Evolutionary conservation across 2,329 filamentous ascomycete genomes (phyloP).

Genomic region (Fusarium algeriense): DNA sequence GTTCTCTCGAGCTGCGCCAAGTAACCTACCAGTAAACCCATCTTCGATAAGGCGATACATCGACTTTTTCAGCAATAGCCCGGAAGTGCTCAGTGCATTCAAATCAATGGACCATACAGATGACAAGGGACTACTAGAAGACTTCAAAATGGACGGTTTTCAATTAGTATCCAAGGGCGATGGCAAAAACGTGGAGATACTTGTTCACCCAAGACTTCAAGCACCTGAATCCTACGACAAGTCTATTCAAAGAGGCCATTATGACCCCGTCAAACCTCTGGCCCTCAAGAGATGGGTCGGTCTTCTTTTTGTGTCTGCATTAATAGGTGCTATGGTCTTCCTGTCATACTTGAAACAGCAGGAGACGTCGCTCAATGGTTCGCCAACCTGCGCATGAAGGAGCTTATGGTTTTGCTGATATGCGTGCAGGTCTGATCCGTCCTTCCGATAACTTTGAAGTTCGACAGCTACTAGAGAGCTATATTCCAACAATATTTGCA

Average conservation of each 20-base stretch:
- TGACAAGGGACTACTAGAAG: conserved; percentile 11
- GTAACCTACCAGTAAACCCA: conserved; percentile 44
- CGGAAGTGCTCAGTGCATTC: conserved; percentile 10
- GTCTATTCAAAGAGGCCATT: conserved; percentile 26
- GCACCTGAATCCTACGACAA: not conserved
- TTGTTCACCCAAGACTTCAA: not conserved
- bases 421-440: conserved; percentile 46
- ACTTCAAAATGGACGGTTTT: conserved; percentile 31
- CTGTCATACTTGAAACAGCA: conserved; percentile 44
- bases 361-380: conserved; percentile 39
- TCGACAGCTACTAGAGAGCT: conserved; percentile 57
- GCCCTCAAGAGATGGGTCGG: conserved; percentile 37
- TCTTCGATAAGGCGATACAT: conserved; percentile 42
- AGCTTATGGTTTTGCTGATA: not conserved
- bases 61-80: conserved; percentile 38
- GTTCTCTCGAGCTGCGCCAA: conserved; percentile 3
- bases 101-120: conserved; percentile 15
- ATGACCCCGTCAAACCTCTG: conserved; percentile 44
- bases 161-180: not conserved
- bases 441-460: conserved; percentile 52
- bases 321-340: conserved; percentile 24
- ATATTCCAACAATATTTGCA: conserved; percentile 66
- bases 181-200: not conserved
- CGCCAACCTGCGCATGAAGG: not conserved
- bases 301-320: conserved; percentile 10